These are phyloP conservation scores for Artemisia tridentata DNA, from an alignment of 129 eudicot genomes.

Conservation along the genomic window DNA sequence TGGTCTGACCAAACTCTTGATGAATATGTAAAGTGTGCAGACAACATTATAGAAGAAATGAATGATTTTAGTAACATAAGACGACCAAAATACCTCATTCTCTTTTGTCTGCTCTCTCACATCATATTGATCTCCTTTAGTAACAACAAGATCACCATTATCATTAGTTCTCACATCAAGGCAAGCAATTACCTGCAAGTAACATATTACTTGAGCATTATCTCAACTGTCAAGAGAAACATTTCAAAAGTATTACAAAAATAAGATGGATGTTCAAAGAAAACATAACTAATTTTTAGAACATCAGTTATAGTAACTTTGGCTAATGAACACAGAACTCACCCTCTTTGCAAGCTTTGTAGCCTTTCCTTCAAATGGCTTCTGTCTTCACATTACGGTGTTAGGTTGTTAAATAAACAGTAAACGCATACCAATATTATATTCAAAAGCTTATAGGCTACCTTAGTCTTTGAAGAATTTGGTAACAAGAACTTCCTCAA, in stretches of 20 bases:
- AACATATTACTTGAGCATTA: too few species aligned
- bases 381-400: conserved; percentile 76
- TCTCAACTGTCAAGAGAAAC: too few species aligned
- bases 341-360: conserved; percentile 98
- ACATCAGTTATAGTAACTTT: conserved; percentile 8
- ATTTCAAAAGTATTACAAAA: too few species aligned
- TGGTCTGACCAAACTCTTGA: background rate
- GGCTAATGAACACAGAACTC: conserved; percentile 28
- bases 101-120: conserved; percentile 86
- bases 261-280: background rate
- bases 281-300: background rate
- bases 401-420: conserved; percentile 35
- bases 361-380: conserved; percentile 80
- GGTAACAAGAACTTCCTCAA: conserved; percentile 74
- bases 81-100: conserved; percentile 58
- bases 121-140: conserved; percentile 99
- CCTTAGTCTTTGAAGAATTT: conserved; percentile 61
- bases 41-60: too few species aligned
- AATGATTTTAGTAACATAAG: background rate
- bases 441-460: conserved; percentile 30
- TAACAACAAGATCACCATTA: conserved; percentile 94
- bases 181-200: conserved; percentile 88
- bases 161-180: conserved; percentile 99
- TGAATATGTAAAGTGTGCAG: background rate
- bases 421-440: background rate